Conservation (phyloP, 2,329 filamentous ascomycete species). For the Beauveria sp. region DNA sequence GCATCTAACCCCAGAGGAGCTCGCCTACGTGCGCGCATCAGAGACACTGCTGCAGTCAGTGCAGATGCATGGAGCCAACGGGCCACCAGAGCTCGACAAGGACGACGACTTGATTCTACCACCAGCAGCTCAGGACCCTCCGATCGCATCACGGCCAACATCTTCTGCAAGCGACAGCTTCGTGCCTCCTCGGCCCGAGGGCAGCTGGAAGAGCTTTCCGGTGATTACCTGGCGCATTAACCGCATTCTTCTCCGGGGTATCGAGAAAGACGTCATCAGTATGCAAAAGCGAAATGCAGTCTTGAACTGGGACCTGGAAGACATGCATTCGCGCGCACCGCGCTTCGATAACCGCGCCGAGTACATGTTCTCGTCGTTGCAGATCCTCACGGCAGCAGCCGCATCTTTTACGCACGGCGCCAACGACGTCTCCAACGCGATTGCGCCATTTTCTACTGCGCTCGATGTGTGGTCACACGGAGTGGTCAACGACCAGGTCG, state of each 20-base stretch:
- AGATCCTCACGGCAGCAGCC: constrained; percentile 43
- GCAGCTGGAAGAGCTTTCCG: constrained; percentile 32
- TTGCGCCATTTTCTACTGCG: constrained; percentile 44
- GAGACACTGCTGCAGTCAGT: constrained; percentile 28
- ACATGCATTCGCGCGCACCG: constrained; percentile 39
- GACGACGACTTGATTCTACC: constrained; percentile 26
- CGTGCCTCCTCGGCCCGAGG: constrained; percentile 26
- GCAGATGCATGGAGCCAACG: constrained; percentile 18
- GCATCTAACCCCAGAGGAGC: constrained; percentile 38
- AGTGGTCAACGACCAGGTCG: constrained; percentile 25
- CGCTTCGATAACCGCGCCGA: constrained; percentile 48
- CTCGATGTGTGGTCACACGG: constrained; percentile 42
- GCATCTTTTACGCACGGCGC: constrained; percentile 50
- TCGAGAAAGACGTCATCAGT: constrained; percentile 40
- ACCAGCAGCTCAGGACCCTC: constrained; percentile 21
- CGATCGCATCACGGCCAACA: neutral
- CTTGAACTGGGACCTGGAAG: constrained; percentile 39
- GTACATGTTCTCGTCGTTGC: constrained; percentile 41
- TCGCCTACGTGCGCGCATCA: constrained; percentile 28
- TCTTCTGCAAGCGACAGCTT: constrained; percentile 16
- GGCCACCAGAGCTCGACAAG: constrained; percentile 20
- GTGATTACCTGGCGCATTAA: constrained; percentile 35
- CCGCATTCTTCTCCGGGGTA: constrained; percentile 35
- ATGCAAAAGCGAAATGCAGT: constrained; percentile 38
- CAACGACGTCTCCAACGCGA: constrained; percentile 47